Evolutionary conservation across 2,329 filamentous ascomycete genomes (phyloP).

Genomic region (Botrytis byssoidea): DNA sequence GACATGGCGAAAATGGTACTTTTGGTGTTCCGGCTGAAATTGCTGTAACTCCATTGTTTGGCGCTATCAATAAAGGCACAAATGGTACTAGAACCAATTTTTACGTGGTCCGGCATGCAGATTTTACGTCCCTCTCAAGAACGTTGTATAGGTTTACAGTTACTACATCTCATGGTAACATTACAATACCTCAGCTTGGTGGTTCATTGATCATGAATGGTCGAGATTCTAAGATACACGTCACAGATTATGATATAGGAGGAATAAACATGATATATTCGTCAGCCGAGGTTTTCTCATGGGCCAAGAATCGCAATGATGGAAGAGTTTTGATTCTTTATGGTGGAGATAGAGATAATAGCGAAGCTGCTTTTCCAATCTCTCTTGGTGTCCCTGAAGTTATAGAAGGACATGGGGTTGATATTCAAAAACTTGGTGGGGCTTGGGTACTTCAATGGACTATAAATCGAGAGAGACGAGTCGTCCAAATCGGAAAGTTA

Average conservation of each 20-base stretch:
- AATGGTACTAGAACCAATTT: conserved; percentile 54
- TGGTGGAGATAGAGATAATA: conserved; percentile 56
- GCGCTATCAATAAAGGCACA: conserved; percentile 25
- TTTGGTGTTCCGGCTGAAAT: conserved; percentile 58
- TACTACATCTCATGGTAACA: conserved; percentile 52
- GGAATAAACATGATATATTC: conserved; percentile 59
- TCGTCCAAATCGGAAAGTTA: conserved; percentile 46
- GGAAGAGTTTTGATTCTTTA: conserved; percentile 61
- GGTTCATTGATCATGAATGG: conserved; percentile 55
- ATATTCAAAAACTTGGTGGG: not conserved
- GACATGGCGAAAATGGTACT: conserved; percentile 42
- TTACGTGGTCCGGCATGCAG: conserved; percentile 63
- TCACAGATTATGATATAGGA: conserved; percentile 62
- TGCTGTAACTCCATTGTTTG: conserved; percentile 58
- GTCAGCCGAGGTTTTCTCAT: conserved; percentile 65
- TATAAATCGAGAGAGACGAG: conserved; percentile 47
- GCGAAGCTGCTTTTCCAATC: conserved; percentile 50
- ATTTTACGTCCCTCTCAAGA: conserved; percentile 44
- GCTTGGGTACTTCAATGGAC: conserved; percentile 52
- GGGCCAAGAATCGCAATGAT: conserved; percentile 55
- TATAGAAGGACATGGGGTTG: conserved; percentile 8
- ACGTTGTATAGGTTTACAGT: conserved; percentile 44
- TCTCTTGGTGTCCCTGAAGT: conserved; percentile 7
- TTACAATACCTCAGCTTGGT: conserved; percentile 58
- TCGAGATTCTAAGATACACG: conserved; percentile 63